These are phyloP conservation scores for Leptomonas pyrrhocoris DNA, from an alignment of 208 protist genomes.

Conservation along the genomic window DNA sequence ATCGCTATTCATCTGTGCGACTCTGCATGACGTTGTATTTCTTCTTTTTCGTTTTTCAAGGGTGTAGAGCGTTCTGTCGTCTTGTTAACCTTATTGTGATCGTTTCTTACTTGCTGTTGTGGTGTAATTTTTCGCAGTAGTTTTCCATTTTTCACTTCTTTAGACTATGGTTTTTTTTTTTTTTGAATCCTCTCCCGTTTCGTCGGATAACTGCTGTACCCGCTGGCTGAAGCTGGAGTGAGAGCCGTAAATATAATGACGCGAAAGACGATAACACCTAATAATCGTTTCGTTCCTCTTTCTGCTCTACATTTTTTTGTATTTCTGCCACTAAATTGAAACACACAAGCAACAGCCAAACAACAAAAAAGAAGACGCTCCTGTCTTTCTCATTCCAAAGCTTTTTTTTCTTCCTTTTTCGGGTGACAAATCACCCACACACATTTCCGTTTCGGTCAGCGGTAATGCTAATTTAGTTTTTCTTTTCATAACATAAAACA, in stretches of 20 bases:
- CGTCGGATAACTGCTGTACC: not conserved
- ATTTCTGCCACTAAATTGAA: too few species aligned
- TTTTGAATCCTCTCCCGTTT: constrained; percentile 7
- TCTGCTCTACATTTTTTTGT: not conserved
- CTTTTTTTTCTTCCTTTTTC: too few species aligned
- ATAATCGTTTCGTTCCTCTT: not conserved
- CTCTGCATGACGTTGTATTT: constrained; percentile 1
- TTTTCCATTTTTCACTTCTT: constrained; percentile 16
- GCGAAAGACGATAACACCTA: not conserved
- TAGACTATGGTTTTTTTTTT: not conserved
- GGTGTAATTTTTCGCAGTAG: not conserved
- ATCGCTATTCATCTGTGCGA: constrained; percentile 4
- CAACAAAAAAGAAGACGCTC: too few species aligned
- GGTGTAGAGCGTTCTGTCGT: constrained; percentile 9
- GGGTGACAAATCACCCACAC: too few species aligned
- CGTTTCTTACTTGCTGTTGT: constrained; percentile 5
- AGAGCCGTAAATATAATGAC: constrained; percentile 13
- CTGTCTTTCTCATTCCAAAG: too few species aligned
- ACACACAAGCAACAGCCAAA: too few species aligned
- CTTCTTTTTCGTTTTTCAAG: not conserved
- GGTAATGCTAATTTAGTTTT: too few species aligned
- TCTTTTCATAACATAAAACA: too few species aligned
- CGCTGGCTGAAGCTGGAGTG: not conserved
- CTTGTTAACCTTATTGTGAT: constrained; percentile 1
- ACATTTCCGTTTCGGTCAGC: too few species aligned